Base-by-base conservation (phyloP, 2,329 filamentous ascomycete species). In the Claviceps lovelessii region DNA sequence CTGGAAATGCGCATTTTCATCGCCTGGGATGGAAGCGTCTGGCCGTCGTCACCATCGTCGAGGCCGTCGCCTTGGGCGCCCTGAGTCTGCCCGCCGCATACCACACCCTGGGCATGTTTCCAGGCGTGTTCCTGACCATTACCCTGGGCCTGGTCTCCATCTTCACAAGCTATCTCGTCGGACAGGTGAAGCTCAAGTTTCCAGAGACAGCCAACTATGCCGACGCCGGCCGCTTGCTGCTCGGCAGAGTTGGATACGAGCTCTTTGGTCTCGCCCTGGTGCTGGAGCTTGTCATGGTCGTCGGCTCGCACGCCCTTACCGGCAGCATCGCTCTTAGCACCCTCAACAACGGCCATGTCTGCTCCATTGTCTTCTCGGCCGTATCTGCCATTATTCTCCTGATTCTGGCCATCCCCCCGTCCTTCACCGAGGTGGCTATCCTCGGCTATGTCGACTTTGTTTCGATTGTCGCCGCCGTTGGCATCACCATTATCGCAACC, bases 261-360 rank as follows among this genome's bases (percentile, higher is more conserved):
- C 54, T 86, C 88, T 68, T 77, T 85, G 61, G 82, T 85, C 78
- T 83, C 60, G 68, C 76, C 17, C 64, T 85, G n/a, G 78, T 84
- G 65, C 70, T 68, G 81, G 78, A 41, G 85, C 83, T 86, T 17
- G 66, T 84, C 46, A 84, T 86, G 69, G 76, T 83, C 61, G 80
- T 83, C 69, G 80, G 76, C 17, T 83, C 80, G 29, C 84, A 87
- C 65, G 70, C 84, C 37, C 69, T 85, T 52, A 84, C 81, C 0
- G 85, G 85, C 60, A 75, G n/a, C 85, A 89, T 68, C 73, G 85
- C 52, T 70, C 82, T 82, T 61, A 80, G 76, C 53, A 72, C 88
- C 52, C 82, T 81, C 4, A 66, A 77, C 4, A 76, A 84, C 58
- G 78, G 65, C 73, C 41, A 80, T 48, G 62, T 67, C n/a, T 76